Percentiles rank a stretch among this genome's conserved stretches.
Evolutionary conservation across 129 eudicot species (phyloP).

Genomic region (Mikania micrantha): DNA sequence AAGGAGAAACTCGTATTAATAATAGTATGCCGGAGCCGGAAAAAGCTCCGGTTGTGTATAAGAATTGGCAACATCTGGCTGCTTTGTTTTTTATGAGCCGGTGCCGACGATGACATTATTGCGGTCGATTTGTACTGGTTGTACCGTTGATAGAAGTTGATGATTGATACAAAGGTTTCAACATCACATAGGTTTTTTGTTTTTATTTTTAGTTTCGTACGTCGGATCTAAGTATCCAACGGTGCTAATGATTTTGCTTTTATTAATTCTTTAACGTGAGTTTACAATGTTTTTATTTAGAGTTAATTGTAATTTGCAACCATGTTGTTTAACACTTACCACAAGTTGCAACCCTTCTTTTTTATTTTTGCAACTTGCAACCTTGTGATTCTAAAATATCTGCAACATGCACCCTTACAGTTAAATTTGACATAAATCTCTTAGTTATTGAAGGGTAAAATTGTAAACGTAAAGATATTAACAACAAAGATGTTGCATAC

Average conservation of each 20-base stretch:
- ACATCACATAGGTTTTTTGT: conserved; percentile 4
- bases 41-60: conserved; percentile 43
- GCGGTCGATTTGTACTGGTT: conserved; percentile 57
- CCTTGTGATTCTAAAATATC: no score
- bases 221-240: conserved; percentile 22
- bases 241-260: conserved; percentile 24
- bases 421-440: no score
- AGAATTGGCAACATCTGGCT: conserved; percentile 89
- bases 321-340: no score
- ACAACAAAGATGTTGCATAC: no score
- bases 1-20: conserved; percentile 13
- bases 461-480: no score
- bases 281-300: no score
- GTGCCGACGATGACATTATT: conserved; percentile 49
- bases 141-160: conserved; percentile 28
- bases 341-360: no score
- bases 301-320: no score
- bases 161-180: conserved; percentile 12
- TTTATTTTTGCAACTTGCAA: no score
- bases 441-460: no score
- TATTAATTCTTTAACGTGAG: no score
- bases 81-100: conserved; percentile 73
- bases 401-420: no score
- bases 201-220: conserved; percentile 15
- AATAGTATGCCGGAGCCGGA: conserved; percentile 31